These are phyloP conservation scores for Entomortierella lignicola DNA, from an alignment of 192 early-diverging fungal genomes.

Conservation along the genomic window DNA sequence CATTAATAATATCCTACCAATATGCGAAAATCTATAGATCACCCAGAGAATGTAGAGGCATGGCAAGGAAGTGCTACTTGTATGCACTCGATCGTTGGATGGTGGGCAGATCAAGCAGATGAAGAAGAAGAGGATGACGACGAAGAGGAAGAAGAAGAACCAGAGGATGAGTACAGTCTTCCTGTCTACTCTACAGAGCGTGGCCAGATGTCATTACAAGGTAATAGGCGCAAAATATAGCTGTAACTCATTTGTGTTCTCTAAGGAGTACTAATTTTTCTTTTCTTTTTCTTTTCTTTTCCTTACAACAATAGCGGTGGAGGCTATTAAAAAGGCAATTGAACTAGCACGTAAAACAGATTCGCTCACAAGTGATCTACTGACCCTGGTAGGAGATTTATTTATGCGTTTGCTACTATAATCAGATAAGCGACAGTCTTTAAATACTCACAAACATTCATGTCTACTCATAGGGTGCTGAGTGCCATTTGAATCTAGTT, in stretches of 20 bases:
- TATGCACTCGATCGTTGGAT: constrained; percentile 54
- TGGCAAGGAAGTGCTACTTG: constrained; percentile 52
- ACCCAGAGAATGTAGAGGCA: constrained; percentile 38
- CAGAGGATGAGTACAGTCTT: constrained; percentile 45
- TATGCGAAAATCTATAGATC: constrained; percentile 6
- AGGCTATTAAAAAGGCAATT: constrained; percentile 44
- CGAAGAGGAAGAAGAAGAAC: constrained; percentile 39
- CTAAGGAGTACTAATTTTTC: too few relatives aligned
- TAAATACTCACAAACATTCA: too few relatives aligned
- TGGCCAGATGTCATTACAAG: constrained; percentile 40
- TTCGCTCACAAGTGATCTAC: constrained; percentile 34
- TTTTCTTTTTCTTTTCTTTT: too few relatives aligned
- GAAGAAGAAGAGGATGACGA: constrained; percentile 36
- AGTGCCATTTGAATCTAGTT: constrained; percentile 50
- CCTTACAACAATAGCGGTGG: constrained; percentile 19
- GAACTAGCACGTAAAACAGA: constrained; percentile 31
- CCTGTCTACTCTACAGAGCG: constrained; percentile 45
- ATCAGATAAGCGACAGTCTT: too few relatives aligned
- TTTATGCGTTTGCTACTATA: not conserved
- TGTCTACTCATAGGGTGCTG: too few relatives aligned
- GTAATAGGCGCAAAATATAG: constrained; percentile 6
- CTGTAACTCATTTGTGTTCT: not conserved
- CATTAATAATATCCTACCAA: not conserved
- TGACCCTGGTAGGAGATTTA: constrained; percentile 35
- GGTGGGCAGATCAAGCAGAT: constrained; percentile 53